These are phyloP conservation scores for Cairneyella variabilis DNA, from an alignment of 495 filamentous ascomycete genomes.

Conservation along the genomic window DNA sequence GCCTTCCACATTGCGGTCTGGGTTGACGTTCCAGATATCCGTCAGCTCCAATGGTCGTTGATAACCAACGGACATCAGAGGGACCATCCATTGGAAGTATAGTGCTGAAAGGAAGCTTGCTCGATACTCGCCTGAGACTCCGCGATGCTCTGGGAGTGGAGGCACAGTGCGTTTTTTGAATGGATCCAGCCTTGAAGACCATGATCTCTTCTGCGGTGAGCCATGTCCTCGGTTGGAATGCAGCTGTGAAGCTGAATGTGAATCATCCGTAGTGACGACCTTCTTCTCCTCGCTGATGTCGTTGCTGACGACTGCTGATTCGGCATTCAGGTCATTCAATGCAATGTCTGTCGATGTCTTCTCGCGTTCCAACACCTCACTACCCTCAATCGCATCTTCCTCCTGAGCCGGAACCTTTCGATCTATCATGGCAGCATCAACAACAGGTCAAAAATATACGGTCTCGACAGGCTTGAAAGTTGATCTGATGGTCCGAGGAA, in stretches of 20 bases:
- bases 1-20: conserved; percentile 59
- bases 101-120: conserved; percentile 72
- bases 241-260: not conserved
- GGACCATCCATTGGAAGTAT: conserved; percentile 57
- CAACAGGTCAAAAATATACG: not conserved
- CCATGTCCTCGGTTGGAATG: not conserved
- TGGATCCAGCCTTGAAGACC: not conserved
- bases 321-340: not conserved
- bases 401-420: not conserved
- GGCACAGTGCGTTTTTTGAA: not conserved
- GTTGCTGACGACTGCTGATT: not conserved
- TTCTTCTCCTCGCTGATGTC: not conserved
- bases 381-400: not conserved
- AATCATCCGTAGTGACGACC: not conserved
- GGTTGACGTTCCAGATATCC: conserved; percentile 84
- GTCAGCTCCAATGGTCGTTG: conserved; percentile 73
- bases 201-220: not conserved
- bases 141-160: not conserved
- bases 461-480: not conserved
- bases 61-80: conserved; percentile 62
- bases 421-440: not conserved
- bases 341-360: not conserved
- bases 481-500: not conserved
- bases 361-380: not conserved
- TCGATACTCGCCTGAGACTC: conserved; percentile 44